Base-by-base conservation (phyloP, 1,284 basidiomycete species). In the Polyporus tsugae region DNA sequence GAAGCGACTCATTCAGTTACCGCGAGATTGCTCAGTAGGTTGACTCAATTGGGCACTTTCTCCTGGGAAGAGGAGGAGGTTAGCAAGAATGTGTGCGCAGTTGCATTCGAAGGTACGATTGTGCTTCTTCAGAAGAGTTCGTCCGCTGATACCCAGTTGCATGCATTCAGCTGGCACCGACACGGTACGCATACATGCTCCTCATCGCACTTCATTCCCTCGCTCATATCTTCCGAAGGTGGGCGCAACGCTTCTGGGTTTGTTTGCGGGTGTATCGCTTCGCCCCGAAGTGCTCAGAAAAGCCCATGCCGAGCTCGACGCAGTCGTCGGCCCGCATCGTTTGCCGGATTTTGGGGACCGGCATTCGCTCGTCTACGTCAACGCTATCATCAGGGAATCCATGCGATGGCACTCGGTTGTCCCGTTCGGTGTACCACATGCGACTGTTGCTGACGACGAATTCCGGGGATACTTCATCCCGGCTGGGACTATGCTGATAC, bases 261-360 rank as follows among this genome's bases (percentile, higher is more conserved):
- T 75, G 63, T 71, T 75, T 60, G 68, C 75, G 6, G 72, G 69
- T 11, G 59, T 74, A 38, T 53, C 69, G 15, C 38, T 72, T 4
- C 53, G 73, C 46, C 80, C 80, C 0, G 70, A 74, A 2, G 73
- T 76, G 4, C 74, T 76, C 35, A 55, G 60, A 39, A 74, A 74
- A 39, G 74, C 77, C 17, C 80, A 80, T 57, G 67, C 65, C 1
- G 79, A 82, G 65, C 72, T 82, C 6, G 78, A 81, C 64, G 36
- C 58, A 15, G 70, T 79, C 6, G 72, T 80, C 10, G 77, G 76
- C 2, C 41, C 53, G 17, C 70, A 75, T 19, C 72, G 77, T 49
- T 44, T 82, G 25, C 79, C 52, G 15, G 52, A 63, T 29, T 55
- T 55, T 4, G n/a, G 25, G 13, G 62, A 63, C 62, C 38, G 15